These are phyloP conservation scores for Mycena belliarum DNA, from an alignment of 768 basidiomycete genomes.

Conservation along the genomic window DNA sequence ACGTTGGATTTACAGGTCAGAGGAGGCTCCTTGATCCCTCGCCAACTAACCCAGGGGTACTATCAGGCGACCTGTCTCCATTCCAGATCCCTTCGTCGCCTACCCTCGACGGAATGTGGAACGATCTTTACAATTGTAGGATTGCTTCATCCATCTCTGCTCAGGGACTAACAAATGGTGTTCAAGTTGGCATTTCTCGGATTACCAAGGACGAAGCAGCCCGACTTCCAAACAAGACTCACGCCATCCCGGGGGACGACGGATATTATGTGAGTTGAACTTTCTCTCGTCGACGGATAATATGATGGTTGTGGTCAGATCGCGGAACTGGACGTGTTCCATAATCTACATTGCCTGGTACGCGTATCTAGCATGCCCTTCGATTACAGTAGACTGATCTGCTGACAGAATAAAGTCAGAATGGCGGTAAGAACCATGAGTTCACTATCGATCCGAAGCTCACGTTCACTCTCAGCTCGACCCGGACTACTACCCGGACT, in stretches of 20 bases:
- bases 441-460: background rate
- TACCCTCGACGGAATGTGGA: constrained; percentile 8
- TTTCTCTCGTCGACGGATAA: background rate
- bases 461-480: constrained; percentile 2
- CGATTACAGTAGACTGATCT: background rate
- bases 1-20: background rate
- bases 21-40: constrained; percentile 23
- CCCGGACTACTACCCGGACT: constrained; percentile 2
- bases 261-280: constrained; percentile 9
- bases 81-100: constrained; percentile 13
- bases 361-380: background rate
- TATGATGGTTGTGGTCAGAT: background rate
- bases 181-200: constrained; percentile 5
- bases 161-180: background rate
- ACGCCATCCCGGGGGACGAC: constrained; percentile 12
- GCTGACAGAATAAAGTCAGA: constrained; percentile 14
- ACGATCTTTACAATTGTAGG: constrained; percentile 18
- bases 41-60: background rate
- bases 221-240: constrained; percentile 21
- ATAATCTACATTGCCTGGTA: constrained; percentile 15
- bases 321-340: constrained; percentile 19
- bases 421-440: constrained; percentile 6
- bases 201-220: constrained; percentile 17
- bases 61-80: background rate
- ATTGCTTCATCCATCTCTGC: background rate